phyloP scores from a whole-genome alignment of 306 rosid genomes.

The Vicia villosa region DNA sequence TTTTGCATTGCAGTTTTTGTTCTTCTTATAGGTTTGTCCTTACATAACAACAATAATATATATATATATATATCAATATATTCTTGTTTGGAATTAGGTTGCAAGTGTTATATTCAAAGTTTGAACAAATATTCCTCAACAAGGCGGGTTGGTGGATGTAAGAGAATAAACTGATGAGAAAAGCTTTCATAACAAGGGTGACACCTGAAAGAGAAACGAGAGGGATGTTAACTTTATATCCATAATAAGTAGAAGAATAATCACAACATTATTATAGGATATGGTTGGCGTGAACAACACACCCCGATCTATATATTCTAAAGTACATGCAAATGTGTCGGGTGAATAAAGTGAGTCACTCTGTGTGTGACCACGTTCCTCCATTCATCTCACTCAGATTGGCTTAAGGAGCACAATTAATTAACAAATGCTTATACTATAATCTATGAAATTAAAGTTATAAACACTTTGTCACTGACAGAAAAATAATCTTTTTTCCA shows the following conservation, averaged over 20 bases:
- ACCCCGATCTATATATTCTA: constrained; percentile 38
- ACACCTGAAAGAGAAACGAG: constrained; percentile 42
- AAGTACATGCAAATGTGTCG: constrained; percentile 29
- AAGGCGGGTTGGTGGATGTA: constrained; percentile 44
- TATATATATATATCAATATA: background rate
- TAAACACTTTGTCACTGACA: background rate
- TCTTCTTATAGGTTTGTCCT: background rate
- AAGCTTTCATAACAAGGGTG: constrained; percentile 48
- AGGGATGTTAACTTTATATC: constrained; percentile 42
- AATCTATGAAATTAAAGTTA: constrained; percentile 34
- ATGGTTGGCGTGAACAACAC: constrained; percentile 61
- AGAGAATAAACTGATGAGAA: constrained; percentile 44
- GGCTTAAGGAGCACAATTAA: no score
- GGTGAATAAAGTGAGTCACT: constrained; percentile 52
- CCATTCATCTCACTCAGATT: background rate
- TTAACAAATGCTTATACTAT: no score
- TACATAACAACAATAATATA: background rate
- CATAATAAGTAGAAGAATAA: constrained; percentile 14
- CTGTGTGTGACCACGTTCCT: constrained; percentile 45
- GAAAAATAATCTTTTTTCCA: background rate
- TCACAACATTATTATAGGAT: background rate
- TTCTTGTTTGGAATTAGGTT: constrained; percentile 23
- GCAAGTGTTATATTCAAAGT: constrained; percentile 38
- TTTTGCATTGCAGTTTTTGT: background rate
- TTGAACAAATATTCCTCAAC: constrained; percentile 44